phyloP scores from a whole-genome alignment of 2,329 filamentous ascomycete species.

The Cladorrhinum sp. region DNA sequence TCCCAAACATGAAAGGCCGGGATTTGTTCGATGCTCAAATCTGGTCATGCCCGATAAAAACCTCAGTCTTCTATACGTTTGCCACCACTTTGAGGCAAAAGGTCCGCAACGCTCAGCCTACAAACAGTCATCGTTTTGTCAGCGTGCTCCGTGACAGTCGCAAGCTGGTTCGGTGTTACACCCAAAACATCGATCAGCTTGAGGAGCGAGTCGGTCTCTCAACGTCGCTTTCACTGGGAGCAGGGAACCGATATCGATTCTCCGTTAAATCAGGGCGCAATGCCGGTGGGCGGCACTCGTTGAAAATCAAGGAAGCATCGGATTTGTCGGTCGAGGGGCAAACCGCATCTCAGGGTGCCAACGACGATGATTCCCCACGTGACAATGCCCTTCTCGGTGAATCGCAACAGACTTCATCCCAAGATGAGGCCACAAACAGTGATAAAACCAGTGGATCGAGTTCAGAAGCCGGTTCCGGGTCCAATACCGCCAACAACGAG shows the following conservation, averaged over 20 bases:
- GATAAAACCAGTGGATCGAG: background rate
- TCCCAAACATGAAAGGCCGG: conserved; percentile 65
- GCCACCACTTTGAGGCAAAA: conserved; percentile 65
- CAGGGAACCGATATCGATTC: conserved; percentile 60
- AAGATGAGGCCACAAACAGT: background rate
- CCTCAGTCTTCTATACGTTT: conserved; percentile 70
- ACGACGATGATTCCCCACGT: conserved; percentile 2
- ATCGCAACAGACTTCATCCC: background rate
- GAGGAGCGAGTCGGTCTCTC: conserved; percentile 67
- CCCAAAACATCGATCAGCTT: conserved; percentile 72
- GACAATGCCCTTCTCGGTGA: background rate
- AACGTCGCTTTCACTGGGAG: conserved; percentile 59
- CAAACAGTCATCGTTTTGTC: conserved; percentile 66
- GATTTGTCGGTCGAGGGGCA: conserved; percentile 1
- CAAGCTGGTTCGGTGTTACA: conserved; percentile 69
- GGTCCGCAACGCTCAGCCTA: conserved; percentile 60
- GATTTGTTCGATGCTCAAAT: conserved; percentile 70
- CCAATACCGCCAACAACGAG: background rate
- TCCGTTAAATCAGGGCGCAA: conserved; percentile 36
- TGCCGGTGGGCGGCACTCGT: conserved; percentile 6
- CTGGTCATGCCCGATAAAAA: conserved; percentile 65
- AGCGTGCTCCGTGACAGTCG: conserved; percentile 63
- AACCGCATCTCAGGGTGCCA: conserved; percentile 2
- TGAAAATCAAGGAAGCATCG: conserved; percentile 13
- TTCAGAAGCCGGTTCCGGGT: conserved; percentile 3